Evolutionary conservation across 345 rosid genomes (phyloP).

Genomic region (Xanthoceras sorbifolium): DNA sequence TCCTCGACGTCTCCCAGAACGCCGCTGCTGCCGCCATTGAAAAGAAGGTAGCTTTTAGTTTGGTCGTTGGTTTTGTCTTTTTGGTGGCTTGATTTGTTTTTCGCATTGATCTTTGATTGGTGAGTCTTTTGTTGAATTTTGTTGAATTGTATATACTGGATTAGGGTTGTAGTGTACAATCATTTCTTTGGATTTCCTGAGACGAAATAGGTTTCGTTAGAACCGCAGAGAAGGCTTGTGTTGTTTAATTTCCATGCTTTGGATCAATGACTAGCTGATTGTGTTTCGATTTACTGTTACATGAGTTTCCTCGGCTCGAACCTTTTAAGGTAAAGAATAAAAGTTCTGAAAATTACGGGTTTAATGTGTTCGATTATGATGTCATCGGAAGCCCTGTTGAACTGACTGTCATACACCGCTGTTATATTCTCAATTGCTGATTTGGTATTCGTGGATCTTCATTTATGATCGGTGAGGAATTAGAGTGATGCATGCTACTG

Average conservation of each 20-base stretch:
- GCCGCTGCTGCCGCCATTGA: slow-evolving; percentile 62
- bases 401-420: background rate
- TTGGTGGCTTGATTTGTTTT: slow-evolving; percentile 7
- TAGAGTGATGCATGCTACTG: background rate
- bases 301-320: background rate
- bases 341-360: background rate
- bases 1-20: slow-evolving; percentile 45
- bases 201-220: background rate
- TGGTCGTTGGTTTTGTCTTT: background rate
- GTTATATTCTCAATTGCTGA: background rate
- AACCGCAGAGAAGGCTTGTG: background rate
- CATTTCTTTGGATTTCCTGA: background rate
- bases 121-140: background rate
- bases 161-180: background rate
- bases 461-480: background rate
- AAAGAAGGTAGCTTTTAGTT: slow-evolving; percentile 49
- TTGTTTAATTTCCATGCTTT: background rate
- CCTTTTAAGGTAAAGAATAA: background rate
- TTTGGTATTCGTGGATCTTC: background rate
- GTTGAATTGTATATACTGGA: background rate
- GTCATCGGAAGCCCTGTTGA: background rate
- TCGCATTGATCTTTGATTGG: background rate
- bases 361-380: background rate
- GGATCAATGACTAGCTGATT: background rate
- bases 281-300: background rate